Percentiles rank a stretch among this genome's conserved stretches.
These are phyloP conservation scores for Blepharisma stoltei DNA, from an alignment of 73 alveolate species.

Conservation along the genomic window DNA sequence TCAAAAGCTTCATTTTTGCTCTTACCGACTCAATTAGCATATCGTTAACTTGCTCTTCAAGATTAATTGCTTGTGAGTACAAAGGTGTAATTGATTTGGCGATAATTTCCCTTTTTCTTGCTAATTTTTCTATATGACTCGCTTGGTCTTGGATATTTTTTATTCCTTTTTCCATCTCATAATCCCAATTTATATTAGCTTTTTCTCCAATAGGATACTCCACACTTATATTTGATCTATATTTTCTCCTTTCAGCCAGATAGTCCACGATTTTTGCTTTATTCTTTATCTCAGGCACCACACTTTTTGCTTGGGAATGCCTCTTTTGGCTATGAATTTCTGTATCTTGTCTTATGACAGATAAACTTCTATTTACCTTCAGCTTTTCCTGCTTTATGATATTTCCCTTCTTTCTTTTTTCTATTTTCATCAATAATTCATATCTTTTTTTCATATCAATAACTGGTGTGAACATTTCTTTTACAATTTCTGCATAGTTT, in stretches of 20 bases:
- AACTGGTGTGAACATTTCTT: conserved; percentile 19
- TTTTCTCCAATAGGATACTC: too few species aligned
- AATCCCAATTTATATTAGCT: too few species aligned
- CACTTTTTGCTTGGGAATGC: neutral
- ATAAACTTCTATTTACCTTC: too few species aligned
- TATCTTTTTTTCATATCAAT: conserved; percentile 5
- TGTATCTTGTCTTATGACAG: too few species aligned
- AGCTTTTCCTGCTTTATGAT: too few species aligned
- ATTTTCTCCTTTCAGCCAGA: too few species aligned
- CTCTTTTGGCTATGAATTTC: neutral
- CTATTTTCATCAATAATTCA: neutral
- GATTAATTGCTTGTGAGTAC: neutral
- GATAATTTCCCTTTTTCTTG: neutral
- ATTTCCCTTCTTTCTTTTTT: too few species aligned
- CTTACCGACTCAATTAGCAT: conserved; percentile 41
- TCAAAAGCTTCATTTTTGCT: conserved; percentile 32
- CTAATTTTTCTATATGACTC: neutral
- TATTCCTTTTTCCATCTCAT: neutral
- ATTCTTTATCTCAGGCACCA: neutral
- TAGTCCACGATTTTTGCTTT: too few species aligned
- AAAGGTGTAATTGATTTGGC: neutral
- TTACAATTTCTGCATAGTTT: conserved; percentile 7
- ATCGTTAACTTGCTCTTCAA: conserved; percentile 38
- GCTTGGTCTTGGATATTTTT: neutral
- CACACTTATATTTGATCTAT: too few species aligned